A percentile compares a stretch with the other conserved stretches of the same genome.
Evolutionary conservation across 768 basidiomycete genomes (phyloP).

Genomic region (Arthromyces matolae): DNA sequence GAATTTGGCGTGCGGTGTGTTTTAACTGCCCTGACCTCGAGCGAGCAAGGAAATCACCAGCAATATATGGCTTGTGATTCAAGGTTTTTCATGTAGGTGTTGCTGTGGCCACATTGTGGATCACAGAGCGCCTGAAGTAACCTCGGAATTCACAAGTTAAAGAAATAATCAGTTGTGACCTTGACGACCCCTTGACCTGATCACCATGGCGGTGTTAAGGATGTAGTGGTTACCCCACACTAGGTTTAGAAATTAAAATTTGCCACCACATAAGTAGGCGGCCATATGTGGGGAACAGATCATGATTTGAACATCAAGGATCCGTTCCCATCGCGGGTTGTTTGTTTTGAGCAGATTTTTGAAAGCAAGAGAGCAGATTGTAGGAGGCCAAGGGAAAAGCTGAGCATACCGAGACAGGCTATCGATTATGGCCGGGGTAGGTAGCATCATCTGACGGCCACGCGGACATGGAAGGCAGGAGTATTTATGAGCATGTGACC

Average conservation of each 20-base stretch:
- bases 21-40: no score
- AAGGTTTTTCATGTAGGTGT: no score
- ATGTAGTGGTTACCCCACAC: constrained; percentile 4
- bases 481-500: constrained; percentile 10
- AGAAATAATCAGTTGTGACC: no score
- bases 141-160: no score
- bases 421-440: background rate
- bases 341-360: background rate
- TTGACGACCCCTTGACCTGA: constrained; percentile 4
- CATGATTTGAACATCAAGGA: background rate
- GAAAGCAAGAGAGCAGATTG: no score
- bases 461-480: background rate
- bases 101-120: no score
- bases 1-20: no score
- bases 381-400: background rate
- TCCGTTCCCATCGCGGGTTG: constrained; percentile 4
- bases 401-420: background rate
- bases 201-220: background rate
- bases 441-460: constrained; percentile 4
- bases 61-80: no score
- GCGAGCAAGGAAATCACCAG: no score
- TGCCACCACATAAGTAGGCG: constrained; percentile 3
- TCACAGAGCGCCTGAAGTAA: no score
- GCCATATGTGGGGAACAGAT: background rate
- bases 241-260: constrained; percentile 1